Evolutionary conservation across 2,329 filamentous ascomycete genomes (phyloP).

Genomic region (Fusarium austroafricanum): DNA sequence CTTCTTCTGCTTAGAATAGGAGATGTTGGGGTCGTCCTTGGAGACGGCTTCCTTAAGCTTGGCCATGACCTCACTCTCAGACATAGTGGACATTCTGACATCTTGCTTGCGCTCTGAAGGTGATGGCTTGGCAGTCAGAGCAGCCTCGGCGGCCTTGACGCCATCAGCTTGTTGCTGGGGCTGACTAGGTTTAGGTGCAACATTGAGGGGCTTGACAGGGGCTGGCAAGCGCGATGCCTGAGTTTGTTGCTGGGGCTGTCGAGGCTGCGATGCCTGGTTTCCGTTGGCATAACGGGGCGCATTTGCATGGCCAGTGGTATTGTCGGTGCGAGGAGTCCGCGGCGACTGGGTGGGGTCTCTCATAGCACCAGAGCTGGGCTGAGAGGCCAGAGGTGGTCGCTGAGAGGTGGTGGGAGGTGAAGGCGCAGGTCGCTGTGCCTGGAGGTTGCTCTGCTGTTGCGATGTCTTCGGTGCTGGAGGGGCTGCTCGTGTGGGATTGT

Average conservation of each 20-base stretch:
- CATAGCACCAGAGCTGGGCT: slow-evolving; percentile 62
- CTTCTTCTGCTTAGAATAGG: slow-evolving; percentile 99
- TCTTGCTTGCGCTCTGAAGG: slow-evolving; percentile 84
- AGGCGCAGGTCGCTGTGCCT: slow-evolving; percentile 86
- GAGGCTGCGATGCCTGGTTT: slow-evolving; percentile 63
- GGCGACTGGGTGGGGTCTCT: slow-evolving; percentile 56
- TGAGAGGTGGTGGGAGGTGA: slow-evolving; percentile 62
- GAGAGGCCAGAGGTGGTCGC: slow-evolving; percentile 62
- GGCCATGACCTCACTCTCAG: slow-evolving; percentile 96
- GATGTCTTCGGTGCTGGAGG: slow-evolving; percentile 78
- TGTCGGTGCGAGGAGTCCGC: slow-evolving; percentile 60
- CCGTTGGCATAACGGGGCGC: slow-evolving; percentile 70
- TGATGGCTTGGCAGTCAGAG: slow-evolving; percentile 84
- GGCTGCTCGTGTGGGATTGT: slow-evolving; percentile 86
- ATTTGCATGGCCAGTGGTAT: slow-evolving; percentile 58
- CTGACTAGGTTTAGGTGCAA: slow-evolving; percentile 72
- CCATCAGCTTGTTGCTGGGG: slow-evolving; percentile 68
- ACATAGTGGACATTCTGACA: slow-evolving; percentile 98
- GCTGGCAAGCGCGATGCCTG: slow-evolving; percentile 65
- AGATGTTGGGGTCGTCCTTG: slow-evolving; percentile 92
- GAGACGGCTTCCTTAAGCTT: slow-evolving; percentile 94
- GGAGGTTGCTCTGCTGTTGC: slow-evolving; percentile 66
- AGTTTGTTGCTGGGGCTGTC: slow-evolving; percentile 58
- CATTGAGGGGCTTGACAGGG: slow-evolving; percentile 82
- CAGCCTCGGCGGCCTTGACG: slow-evolving; percentile 89